Evolutionary conservation across 208 protist genomes (phyloP), one percentile per base, ranked within the genome.

Genomic region (Giardia muris): DNA sequence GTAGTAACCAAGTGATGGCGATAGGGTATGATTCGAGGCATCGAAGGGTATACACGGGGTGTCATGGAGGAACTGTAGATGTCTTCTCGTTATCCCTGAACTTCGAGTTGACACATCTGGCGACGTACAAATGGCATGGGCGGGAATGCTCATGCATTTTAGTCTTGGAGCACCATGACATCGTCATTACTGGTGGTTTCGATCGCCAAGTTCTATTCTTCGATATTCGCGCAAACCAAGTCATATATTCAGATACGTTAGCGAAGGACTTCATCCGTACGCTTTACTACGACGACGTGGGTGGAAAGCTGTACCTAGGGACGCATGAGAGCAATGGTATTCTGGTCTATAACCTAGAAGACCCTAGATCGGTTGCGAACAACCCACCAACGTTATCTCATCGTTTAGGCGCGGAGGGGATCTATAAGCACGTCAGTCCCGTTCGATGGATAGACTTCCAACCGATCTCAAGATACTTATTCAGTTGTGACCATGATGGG

Each of bases 231-330:
- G 1, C 87, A 43, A 2, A 2, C n/a, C 19, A 90, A 47, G 1
- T 90, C 2, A 0, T 90, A 43, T 47, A 1, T 2, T 43, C 2
- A 2, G 46, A 90, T 1, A 47, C n/a, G n/a, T 44, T 90, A 48
- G n/a, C 10, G 42, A 30, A 44, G 2, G 44, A 90, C 2, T 45
- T 45, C 42, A 90, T 90, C 2, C 1, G 87, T 4, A 4, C 1
- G n/a, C 46, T 90, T 47, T 47, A 2, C n/a, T 90, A 90, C 44
- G 87, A 90, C 45, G 87, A 90, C 48, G 87, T 90, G n/a, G 87
- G 87, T 2, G 87, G 87, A 39, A 90, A 90, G 45, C 4, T 90
- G n/a, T 90, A 90, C n/a, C n/a, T 90, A n/a, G 87, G 87, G 43
- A 90, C 87, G 2, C 87, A 90, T n/a, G 43, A 47, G 45, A 30